phyloP scores from a whole-genome alignment of 2,329 filamentous ascomycete species.

The Scytalidium lignicola region DNA sequence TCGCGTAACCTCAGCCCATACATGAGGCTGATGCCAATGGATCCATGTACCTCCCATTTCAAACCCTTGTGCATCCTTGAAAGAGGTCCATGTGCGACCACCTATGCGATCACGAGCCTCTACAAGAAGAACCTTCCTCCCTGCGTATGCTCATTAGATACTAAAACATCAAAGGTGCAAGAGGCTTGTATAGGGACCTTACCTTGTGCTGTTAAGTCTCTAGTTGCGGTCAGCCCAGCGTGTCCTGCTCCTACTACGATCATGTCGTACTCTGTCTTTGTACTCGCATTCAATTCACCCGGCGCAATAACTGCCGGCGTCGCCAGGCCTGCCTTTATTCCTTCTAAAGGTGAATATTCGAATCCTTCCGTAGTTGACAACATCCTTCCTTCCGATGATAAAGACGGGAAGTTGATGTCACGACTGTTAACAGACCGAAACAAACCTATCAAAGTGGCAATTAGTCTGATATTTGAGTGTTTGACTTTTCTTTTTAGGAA shows the following conservation, averaged over 20 bases:
- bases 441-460: too few relatives aligned
- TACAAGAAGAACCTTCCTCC: conserved; percentile 27
- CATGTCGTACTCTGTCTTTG: neutral
- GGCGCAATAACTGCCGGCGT: neutral
- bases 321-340: neutral
- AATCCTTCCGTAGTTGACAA: neutral
- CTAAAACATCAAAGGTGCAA: too few relatives aligned
- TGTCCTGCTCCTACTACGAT: conserved; percentile 1
- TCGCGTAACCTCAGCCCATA: conserved; percentile 30
- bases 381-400: neutral
- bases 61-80: conserved; percentile 30
- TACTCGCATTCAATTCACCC: neutral
- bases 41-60: conserved; percentile 42
- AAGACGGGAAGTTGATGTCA: too few relatives aligned
- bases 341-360: neutral
- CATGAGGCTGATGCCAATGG: conserved; percentile 31
- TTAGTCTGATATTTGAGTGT: too few relatives aligned
- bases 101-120: conserved; percentile 38
- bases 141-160: neutral
- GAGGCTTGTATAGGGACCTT: neutral
- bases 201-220: conserved; percentile 3
- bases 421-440: too few relatives aligned
- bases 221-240: conserved; percentile 1
- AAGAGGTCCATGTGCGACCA: conserved; percentile 34
- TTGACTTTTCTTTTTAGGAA: too few relatives aligned